phyloP scores from a whole-genome alignment of 129 eudicot genomes.

The Flaveria bidentis region DNA sequence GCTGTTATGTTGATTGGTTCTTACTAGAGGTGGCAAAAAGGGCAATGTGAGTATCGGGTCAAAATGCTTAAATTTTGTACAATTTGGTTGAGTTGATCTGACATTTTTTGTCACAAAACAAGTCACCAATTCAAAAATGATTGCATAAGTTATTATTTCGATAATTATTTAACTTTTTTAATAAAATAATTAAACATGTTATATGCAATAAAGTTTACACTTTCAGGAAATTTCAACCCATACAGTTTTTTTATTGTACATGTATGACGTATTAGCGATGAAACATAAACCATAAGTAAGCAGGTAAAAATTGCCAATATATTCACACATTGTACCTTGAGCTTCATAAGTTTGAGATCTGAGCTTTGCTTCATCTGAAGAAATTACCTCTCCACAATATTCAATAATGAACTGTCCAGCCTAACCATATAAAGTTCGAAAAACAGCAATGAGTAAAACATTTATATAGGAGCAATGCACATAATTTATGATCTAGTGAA shows the following conservation, averaged over 20 bases:
- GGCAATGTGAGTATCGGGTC: background rate
- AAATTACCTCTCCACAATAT: conserved; percentile 92
- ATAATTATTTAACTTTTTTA: background rate
- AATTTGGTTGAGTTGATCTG: background rate
- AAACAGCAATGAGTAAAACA: background rate
- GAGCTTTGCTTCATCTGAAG: conserved; percentile 71
- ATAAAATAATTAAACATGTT: too few species aligned
- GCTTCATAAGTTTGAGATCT: conserved; percentile 84
- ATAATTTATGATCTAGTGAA: conserved; percentile 1
- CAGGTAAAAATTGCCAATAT: background rate
- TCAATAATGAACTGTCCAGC: conserved; percentile 89
- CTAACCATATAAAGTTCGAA: conserved; percentile 34
- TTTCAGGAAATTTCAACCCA: background rate
- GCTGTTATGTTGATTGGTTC: conserved; percentile 7
- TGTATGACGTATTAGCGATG: background rate
- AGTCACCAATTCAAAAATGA: background rate
- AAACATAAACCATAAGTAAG: background rate
- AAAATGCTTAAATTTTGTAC: background rate
- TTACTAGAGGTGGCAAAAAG: background rate
- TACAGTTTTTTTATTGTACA: background rate
- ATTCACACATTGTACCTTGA: conserved; percentile 55
- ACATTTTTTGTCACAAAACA: background rate
- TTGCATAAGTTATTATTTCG: background rate
- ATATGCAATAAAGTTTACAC: background rate
- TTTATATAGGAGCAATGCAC: background rate